Conservation (phyloP, 2,329 filamentous ascomycete genomes). For the Cercospora janseana region DNA sequence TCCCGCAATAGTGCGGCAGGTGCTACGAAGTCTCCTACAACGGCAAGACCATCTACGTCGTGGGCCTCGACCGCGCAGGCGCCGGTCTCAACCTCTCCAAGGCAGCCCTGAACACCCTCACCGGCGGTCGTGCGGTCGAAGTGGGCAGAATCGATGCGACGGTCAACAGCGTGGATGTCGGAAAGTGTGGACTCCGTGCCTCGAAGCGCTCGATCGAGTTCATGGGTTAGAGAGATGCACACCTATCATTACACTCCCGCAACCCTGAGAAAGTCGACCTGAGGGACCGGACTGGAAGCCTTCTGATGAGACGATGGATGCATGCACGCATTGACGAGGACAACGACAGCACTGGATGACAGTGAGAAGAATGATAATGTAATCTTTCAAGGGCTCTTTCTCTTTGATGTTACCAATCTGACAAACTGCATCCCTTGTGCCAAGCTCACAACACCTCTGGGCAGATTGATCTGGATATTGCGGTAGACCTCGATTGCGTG, state of each 20-base stretch:
- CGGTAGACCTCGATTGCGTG: no score
- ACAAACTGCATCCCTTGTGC: no score
- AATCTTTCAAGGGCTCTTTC: neutral
- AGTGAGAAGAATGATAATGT: slow-evolving; percentile 10
- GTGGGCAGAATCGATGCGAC: slow-evolving; percentile 43
- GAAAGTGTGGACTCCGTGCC: slow-evolving; percentile 37
- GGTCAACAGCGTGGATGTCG: slow-evolving; percentile 40
- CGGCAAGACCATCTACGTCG: slow-evolving; percentile 48
- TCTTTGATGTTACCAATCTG: no score
- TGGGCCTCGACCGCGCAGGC: slow-evolving; percentile 50
- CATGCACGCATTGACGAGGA: slow-evolving; percentile 1
- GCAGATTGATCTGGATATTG: no score
- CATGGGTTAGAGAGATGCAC: slow-evolving; percentile 19
- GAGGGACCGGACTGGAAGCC: no score
- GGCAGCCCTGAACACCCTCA: slow-evolving; percentile 51
- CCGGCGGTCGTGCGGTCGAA: slow-evolving; percentile 44
- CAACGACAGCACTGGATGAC: neutral
- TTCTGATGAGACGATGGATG: slow-evolving; percentile 2
- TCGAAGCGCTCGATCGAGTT: slow-evolving; percentile 31
- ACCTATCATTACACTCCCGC: neutral
- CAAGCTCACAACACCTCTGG: no score
- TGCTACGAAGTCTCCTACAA: slow-evolving; percentile 54
- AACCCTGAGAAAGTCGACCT: no score
- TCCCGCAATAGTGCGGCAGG: slow-evolving; percentile 53
- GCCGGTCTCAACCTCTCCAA: slow-evolving; percentile 52